These are phyloP conservation scores for Circinella minor DNA, from an alignment of 371 early-diverging fungal genomes.

Conservation along the genomic window DNA sequence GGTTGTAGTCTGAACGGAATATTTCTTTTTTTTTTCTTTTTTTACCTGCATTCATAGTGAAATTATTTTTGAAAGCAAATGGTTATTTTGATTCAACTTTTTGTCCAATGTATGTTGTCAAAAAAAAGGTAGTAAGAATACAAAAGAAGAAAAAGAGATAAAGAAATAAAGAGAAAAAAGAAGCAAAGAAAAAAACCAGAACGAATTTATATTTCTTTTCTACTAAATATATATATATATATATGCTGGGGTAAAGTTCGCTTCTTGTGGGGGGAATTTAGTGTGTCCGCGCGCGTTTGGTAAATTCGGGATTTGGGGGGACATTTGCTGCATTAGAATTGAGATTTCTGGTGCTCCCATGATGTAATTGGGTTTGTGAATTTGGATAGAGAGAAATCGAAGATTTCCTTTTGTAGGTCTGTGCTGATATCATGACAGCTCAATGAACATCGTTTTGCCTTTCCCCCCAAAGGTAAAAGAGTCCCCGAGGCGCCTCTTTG, in stretches of 20 bases:
- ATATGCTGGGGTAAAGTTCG: background rate
- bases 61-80: background rate
- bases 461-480: background rate
- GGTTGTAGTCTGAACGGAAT: background rate
- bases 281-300: background rate
- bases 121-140: too few relatives aligned
- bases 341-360: background rate
- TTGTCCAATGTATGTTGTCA: too few relatives aligned
- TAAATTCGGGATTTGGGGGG: too few relatives aligned
- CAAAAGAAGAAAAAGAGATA: background rate
- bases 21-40: background rate
- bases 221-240: too few relatives aligned
- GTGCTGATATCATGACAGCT: slow-evolving; percentile 5
- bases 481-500: too few relatives aligned
- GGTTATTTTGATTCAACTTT: too few relatives aligned
- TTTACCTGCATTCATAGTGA: slow-evolving; percentile 13
- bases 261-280: background rate
- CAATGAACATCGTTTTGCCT: background rate
- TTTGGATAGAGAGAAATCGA: background rate
- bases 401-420: slow-evolving; percentile 1
- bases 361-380: slow-evolving; percentile 17
- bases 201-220: too few relatives aligned
- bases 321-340: too few relatives aligned
- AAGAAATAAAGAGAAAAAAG: background rate
- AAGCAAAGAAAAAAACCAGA: background rate